These are phyloP conservation scores for Abrus precatorius DNA, from an alignment of 306 rosid species.

Conservation along the genomic window DNA sequence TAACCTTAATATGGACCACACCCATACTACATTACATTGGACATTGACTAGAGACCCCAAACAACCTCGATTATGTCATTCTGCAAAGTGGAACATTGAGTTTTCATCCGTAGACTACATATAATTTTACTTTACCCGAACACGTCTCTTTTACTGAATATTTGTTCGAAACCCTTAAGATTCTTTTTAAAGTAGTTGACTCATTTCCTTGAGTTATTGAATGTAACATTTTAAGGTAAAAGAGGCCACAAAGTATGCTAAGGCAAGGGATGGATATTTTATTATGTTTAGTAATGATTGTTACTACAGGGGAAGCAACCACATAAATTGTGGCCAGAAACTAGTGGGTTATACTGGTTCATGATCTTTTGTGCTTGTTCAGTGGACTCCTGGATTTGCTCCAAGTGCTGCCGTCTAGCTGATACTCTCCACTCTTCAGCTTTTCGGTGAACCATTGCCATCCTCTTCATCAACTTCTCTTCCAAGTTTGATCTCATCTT, in stretches of 20 bases:
- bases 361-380: slow-evolving; percentile 70
- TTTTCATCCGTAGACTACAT: too few relatives aligned
- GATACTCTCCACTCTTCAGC: slow-evolving; percentile 86
- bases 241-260: neutral
- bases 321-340: slow-evolving; percentile 67
- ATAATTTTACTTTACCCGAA: too few relatives aligned
- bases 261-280: neutral
- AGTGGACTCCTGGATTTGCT: slow-evolving; percentile 71
- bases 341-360: slow-evolving; percentile 50
- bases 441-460: slow-evolving; percentile 83
- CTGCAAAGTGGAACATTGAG: too few relatives aligned
- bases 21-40: too few relatives aligned
- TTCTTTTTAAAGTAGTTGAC: too few relatives aligned
- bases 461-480: slow-evolving; percentile 93
- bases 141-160: too few relatives aligned
- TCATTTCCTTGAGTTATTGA: too few relatives aligned
- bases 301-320: slow-evolving; percentile 83
- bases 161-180: too few relatives aligned
- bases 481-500: slow-evolving; percentile 94
- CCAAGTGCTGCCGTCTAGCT: slow-evolving; percentile 79
- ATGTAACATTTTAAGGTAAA: too few relatives aligned
- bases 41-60: too few relatives aligned
- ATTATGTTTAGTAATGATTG: slow-evolving; percentile 36
- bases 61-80: too few relatives aligned
- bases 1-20: too few relatives aligned